Evolutionary conservation across 2,329 filamentous ascomycete species (phyloP), one percentile per base, ranked within the genome.

Genomic region (Colletotrichum musicola): DNA sequence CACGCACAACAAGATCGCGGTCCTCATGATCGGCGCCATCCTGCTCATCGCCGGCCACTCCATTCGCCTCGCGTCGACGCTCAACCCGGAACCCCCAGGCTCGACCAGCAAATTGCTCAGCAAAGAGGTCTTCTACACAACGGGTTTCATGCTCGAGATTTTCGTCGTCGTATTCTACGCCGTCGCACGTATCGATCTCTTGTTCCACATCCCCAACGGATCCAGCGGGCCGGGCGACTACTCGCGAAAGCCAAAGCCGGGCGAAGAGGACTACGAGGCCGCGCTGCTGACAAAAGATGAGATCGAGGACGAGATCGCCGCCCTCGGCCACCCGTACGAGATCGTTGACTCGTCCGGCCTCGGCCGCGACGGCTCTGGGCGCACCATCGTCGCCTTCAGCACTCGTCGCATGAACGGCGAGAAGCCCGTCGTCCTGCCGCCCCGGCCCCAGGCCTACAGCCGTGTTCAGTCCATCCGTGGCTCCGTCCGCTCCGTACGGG

Each of bases 201-300:
- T 74, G 10, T 78, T 77, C 69, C 74, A 77, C 69, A 69, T 78
- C 4, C 77, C 77, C 40, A 72, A 78, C 46, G 76, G 77, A 12
- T 71, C 73, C 18, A 72, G 70, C 20, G 62, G 53, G 3, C 74
- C 74, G 0, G 75, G 75, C 13, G 74, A 75, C 51, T 75, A 75
- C 58, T 71, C 72, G 64, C 82, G 83, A 71, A 81, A 81, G 47
- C 84, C 83, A 3, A 88, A 86, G n/a, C 85, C 84, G 2, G 50
- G 80, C 84, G 10, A 74, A 54, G 65, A 68, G 1, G 68, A 60
- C 12, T 68, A 68, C 13, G 65, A 68, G 2, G 62, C 65, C 6
- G 65, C 65, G 0, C 62, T 68, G n/a, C 65, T 68, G 10, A 65
- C 65, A 30, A 60, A 55, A 13, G 62, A 68, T 7, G 65, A 68